Evolutionary conservation across 2,329 filamentous ascomycete genomes (phyloP), one percentile per base, ranked within the genome.

Genomic region (Didymella sp.): DNA sequence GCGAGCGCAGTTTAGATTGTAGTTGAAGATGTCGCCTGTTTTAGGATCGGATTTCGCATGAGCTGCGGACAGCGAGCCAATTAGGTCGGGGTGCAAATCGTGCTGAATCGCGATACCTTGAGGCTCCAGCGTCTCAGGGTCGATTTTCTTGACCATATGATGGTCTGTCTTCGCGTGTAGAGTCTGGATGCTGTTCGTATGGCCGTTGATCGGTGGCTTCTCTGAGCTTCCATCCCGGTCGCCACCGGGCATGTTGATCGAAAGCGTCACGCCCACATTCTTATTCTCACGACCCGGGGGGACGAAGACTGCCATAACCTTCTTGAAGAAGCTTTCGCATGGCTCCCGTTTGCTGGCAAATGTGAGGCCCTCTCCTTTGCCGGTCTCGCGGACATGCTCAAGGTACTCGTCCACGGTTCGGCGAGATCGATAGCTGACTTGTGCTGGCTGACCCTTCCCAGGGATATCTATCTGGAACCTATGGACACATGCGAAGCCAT

Each of bases 11-110:
- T 86, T 81, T n/a, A 93, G 83, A 68, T 96, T 96, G 77, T 85
- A 94, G 76, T 95, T 96, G 81, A 85, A 94, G 6, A 90, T 70
- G 61, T 95, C 90, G 6, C 91, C 91, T 0, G 87, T 92, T 0
- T 77, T 74, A 0, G 88, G 89, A 70, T 95, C 90, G 0, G 84
- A 83, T 51, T 88, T 86, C 0, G 88, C 85, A 71, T 96, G 92
- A 0, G 91, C 85, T 35, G 85, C 88, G 2, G 88, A 88, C 13
- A 90, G 71, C 0, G 82, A 84, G 0, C 91, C 91, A 12, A 79
- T 85, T 12, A 96, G 81, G 0, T 84, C 81, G 0, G 89, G 87
- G 70, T 96, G 88, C 13, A 96, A 79, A 2, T 68, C 70, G 1
- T 70, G 68, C 68, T 94, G 90, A 0, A 74, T 73, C 0, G 86